Evolutionary conservation across 225 moss, liverwort and hornwort genomes (phyloP).

Genomic region (Pseudisothecium myosuroides): DNA sequence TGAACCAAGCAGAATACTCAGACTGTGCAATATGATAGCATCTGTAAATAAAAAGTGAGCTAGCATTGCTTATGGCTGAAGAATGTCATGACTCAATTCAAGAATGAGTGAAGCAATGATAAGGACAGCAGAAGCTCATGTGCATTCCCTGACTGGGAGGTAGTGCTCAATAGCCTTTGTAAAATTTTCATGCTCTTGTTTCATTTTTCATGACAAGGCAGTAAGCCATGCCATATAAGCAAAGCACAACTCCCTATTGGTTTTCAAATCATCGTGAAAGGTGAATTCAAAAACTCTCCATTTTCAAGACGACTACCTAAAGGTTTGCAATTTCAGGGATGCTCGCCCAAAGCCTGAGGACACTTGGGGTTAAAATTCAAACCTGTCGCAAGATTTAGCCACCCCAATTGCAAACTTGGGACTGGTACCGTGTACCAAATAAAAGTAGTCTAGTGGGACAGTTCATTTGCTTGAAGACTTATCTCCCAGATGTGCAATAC

Average conservation of each 20-base stretch:
- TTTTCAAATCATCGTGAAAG: neutral
- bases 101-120: neutral
- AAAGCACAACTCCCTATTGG: neutral
- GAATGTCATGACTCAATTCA: neutral
- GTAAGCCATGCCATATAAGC: neutral
- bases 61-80: neutral
- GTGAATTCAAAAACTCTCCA: neutral
- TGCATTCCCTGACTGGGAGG: neutral
- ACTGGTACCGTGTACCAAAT: neutral
- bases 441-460: neutral
- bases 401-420: neutral
- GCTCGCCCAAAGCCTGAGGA: neutral
- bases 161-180: neutral
- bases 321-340: neutral
- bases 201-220: neutral
- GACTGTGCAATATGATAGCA: neutral
- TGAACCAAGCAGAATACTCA: neutral
- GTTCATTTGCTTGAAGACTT: slow-evolving; percentile 20
- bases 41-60: neutral
- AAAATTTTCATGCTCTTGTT: neutral
- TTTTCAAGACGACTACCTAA: neutral
- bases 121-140: neutral
- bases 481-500: slow-evolving; percentile 44
- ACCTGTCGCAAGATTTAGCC: neutral
- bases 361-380: neutral